Base-by-base conservation (phyloP, 2,329 filamentous ascomycete species). In the Cladosporium cucumerinum region DNA sequence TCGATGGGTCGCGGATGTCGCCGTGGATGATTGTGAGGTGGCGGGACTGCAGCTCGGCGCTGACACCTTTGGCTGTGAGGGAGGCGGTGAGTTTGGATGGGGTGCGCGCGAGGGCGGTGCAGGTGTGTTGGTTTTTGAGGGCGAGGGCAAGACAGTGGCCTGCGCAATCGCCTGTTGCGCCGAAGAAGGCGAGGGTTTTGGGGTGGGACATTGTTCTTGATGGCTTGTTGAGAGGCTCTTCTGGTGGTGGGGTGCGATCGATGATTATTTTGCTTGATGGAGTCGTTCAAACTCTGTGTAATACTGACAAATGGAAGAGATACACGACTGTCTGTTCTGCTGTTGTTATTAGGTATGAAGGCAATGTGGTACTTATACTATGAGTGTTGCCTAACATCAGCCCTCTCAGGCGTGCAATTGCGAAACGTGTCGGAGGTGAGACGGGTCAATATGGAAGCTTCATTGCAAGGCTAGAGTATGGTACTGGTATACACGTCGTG, bases 81-180 rank as follows among this genome's bases (percentile, higher is more conserved):
- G 80, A 71, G 10, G 72, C 69, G 54, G 71, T 74, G 55, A 86
- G 80, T 70, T 85, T 86, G 5, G 76, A 69, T 1, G 83, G 82
- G 1, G 76, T 82, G 21, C 84, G 81, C 26, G 77, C 83, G 10
- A 86, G 76, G 11, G 83, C 82, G 54, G 76, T 77, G 67, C 78
- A 81, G 64, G 74, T 73, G 71, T 82, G 77, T 54, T 80, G 80
- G 3, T 78, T 78, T 30, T 77, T 73, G 49, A 85, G 76, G 5
- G 82, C 74, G 23, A 73, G 72, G 25, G 78, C 77, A 21, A 85
- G 79, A 52, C 78, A 77, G 30, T 78, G 70, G 54, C 79, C 75
- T 39, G 78, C 77, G 66, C 79, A 80, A 57, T 82, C 83, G 63
- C 81, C 82, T 25, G 82, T 85, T 26, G 82, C 81, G 55, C 83